Evolutionary conservation across 768 basidiomycete genomes (phyloP).

Genomic region (Kwoniella pini): DNA sequence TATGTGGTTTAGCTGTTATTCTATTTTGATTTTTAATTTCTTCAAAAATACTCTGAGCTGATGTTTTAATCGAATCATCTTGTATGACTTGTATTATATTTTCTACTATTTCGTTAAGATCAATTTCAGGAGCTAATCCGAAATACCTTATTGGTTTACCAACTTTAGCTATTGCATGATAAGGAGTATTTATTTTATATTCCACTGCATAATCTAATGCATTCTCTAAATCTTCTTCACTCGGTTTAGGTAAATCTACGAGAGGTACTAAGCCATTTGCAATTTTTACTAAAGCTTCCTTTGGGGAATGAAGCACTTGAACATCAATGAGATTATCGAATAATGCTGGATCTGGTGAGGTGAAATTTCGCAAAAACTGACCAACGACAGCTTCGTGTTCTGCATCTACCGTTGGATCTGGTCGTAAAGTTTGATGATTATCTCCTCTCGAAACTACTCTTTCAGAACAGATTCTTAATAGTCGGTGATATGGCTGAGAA

Average conservation of each 20-base stretch:
- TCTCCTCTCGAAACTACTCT: slow-evolving; percentile 74
- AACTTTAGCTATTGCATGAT: slow-evolving; percentile 46
- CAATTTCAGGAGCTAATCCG: slow-evolving; percentile 72
- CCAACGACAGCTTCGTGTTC: slow-evolving; percentile 78
- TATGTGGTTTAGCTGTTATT: slow-evolving; percentile 68
- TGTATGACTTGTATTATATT: slow-evolving; percentile 50
- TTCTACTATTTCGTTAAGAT: slow-evolving; percentile 61
- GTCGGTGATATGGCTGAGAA: slow-evolving; percentile 61
- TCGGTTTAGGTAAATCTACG: slow-evolving; percentile 62
- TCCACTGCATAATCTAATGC: slow-evolving; percentile 58
- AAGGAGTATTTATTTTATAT: slow-evolving; percentile 56
- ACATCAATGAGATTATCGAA: slow-evolving; percentile 63
- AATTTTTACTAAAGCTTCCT: slow-evolving; percentile 69
- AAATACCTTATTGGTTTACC: slow-evolving; percentile 61
- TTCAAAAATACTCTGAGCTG: slow-evolving; percentile 59
- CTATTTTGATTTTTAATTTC: slow-evolving; percentile 59
- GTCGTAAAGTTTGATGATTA: slow-evolving; percentile 77
- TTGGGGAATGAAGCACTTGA: slow-evolving; percentile 56
- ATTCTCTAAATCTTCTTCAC: slow-evolving; percentile 62
- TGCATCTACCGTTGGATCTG: slow-evolving; percentile 59
- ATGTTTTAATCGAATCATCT: not conserved
- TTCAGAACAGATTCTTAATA: slow-evolving; percentile 75
- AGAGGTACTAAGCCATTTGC: slow-evolving; percentile 60
- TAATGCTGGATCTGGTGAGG: slow-evolving; percentile 59
- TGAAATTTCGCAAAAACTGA: slow-evolving; percentile 66